Evolutionary conservation across 1,139 yeast genomes (phyloP).

Genomic region (Candida smagusa): DNA sequence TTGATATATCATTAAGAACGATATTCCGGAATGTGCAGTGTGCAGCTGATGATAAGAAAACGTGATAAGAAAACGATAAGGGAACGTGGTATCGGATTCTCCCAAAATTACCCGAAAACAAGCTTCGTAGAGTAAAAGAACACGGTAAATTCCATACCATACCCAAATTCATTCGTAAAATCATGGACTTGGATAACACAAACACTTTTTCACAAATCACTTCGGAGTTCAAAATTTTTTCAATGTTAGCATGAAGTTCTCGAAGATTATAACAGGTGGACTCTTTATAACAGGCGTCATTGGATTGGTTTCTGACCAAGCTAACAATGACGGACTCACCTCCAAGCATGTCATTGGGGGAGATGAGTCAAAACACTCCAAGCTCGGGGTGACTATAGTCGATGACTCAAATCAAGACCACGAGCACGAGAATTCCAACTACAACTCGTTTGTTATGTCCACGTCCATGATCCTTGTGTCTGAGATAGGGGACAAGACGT

Average conservation of each 20-base stretch:
- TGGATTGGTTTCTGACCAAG: too few species aligned
- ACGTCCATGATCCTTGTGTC: slow-evolving; percentile 86
- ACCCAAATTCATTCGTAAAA: too few species aligned
- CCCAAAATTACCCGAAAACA: too few species aligned
- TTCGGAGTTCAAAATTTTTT: not conserved
- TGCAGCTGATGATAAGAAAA: too few species aligned
- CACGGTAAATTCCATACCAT: too few species aligned
- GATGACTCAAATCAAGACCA: slow-evolving; percentile 15
- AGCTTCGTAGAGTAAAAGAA: too few species aligned
- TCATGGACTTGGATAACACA: too few species aligned
- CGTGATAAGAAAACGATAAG: too few species aligned
- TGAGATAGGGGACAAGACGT: slow-evolving; percentile 96
- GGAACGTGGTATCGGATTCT: too few species aligned
- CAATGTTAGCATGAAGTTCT: slow-evolving; percentile 6
- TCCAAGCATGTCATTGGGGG: not conserved
- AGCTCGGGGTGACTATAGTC: slow-evolving; percentile 23
- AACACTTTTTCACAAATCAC: too few species aligned
- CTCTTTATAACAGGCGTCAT: not conserved
- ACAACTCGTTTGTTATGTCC: slow-evolving; percentile 61
- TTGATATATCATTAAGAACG: too few species aligned
- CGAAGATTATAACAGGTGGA: slow-evolving; percentile 4
- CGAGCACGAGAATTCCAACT: slow-evolving; percentile 20
- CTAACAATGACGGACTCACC: slow-evolving; percentile 1
- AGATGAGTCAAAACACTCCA: slow-evolving; percentile 6
- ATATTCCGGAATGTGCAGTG: too few species aligned